Evolutionary conservation across 495 filamentous ascomycete species (phyloP).

Genomic region (Margaritispora aquatica): DNA sequence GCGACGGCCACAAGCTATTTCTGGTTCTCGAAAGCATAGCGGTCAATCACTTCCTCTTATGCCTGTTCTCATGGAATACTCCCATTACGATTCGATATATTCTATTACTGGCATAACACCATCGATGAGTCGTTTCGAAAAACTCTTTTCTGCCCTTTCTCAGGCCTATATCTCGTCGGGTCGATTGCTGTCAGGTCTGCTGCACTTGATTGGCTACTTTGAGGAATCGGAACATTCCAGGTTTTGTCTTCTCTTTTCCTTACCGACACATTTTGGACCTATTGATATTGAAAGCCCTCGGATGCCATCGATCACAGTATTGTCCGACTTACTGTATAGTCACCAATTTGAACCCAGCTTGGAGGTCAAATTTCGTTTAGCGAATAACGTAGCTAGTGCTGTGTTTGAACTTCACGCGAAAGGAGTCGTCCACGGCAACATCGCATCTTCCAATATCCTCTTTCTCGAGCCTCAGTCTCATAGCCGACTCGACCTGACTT

Average conservation of each 20-base stretch:
- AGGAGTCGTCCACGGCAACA: slow-evolving; percentile 71
- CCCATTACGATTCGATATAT: slow-evolving; percentile 56
- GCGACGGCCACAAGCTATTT: slow-evolving; percentile 38
- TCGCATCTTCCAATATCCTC: slow-evolving; percentile 73
- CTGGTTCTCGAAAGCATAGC: slow-evolving; percentile 32
- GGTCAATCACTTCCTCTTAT: slow-evolving; percentile 27
- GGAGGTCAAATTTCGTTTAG: slow-evolving; percentile 81
- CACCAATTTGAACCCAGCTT: slow-evolving; percentile 51
- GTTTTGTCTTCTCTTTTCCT: slow-evolving; percentile 77
- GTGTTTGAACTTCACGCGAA: slow-evolving; percentile 70
- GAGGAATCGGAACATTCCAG: slow-evolving; percentile 71
- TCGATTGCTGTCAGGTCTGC: slow-evolving; percentile 50
- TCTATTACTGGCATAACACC: slow-evolving; percentile 56
- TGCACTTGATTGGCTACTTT: slow-evolving; percentile 78
- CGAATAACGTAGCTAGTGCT: slow-evolving; percentile 69
- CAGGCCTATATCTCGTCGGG: slow-evolving; percentile 42
- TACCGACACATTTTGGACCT: slow-evolving; percentile 59
- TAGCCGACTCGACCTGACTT: slow-evolving; percentile 34
- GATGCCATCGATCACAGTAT: slow-evolving; percentile 41
- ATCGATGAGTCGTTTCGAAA: slow-evolving; percentile 57
- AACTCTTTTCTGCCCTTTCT: slow-evolving; percentile 48
- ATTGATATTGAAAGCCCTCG: slow-evolving; percentile 43
- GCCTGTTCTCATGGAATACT: slow-evolving; percentile 64
- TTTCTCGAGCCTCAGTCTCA: slow-evolving; percentile 57
- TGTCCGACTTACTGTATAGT: slow-evolving; percentile 40